Evolutionary conservation across 2,329 filamentous ascomycete genomes (phyloP).

Genomic region (Aspergillus sp.): DNA sequence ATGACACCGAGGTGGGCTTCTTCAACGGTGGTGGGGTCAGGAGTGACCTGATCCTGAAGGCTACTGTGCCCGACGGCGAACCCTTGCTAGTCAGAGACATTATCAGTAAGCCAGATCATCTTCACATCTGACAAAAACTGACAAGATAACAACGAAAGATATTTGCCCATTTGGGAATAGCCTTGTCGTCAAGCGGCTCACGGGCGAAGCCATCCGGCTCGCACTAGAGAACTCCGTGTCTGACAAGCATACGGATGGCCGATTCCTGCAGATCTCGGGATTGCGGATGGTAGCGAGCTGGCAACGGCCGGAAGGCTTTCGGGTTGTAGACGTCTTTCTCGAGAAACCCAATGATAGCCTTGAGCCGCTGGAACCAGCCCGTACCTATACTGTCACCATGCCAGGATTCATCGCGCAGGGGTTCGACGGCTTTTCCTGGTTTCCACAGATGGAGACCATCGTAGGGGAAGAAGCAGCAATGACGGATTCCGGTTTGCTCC

Average conservation of each 20-base stretch:
- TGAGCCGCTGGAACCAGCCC: constrained; percentile 2
- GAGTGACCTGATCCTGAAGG: constrained; percentile 20
- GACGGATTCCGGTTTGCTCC: constrained; percentile 23
- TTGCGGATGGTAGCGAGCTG: constrained; percentile 18
- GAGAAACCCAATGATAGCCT: constrained; percentile 3
- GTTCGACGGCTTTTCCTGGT: constrained; percentile 25
- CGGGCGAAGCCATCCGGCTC: constrained; percentile 11
- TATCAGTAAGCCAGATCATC: constrained; percentile 16
- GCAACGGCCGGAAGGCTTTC: constrained; percentile 8
- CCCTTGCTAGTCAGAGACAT: constrained; percentile 22
- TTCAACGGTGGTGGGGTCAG: constrained; percentile 27
- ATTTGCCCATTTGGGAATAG: constrained; percentile 26
- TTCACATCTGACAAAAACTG: not conserved
- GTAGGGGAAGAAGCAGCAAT: constrained; percentile 23
- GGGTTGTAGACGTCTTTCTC: constrained; percentile 9
- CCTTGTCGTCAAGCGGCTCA: constrained; percentile 22
- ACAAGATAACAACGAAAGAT: constrained; percentile 7
- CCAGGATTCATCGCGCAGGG: constrained; percentile 21
- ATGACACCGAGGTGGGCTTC: constrained; percentile 24
- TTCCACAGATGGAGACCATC: constrained; percentile 17
- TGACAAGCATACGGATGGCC: constrained; percentile 26
- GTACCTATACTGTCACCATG: constrained; percentile 14
- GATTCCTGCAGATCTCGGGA: constrained; percentile 25
- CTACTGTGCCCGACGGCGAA: not conserved
- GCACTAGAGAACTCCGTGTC: constrained; percentile 26